These are phyloP conservation scores for Lentinula lateritia DNA, from an alignment of 768 basidiomycete species.

Conservation along the genomic window DNA sequence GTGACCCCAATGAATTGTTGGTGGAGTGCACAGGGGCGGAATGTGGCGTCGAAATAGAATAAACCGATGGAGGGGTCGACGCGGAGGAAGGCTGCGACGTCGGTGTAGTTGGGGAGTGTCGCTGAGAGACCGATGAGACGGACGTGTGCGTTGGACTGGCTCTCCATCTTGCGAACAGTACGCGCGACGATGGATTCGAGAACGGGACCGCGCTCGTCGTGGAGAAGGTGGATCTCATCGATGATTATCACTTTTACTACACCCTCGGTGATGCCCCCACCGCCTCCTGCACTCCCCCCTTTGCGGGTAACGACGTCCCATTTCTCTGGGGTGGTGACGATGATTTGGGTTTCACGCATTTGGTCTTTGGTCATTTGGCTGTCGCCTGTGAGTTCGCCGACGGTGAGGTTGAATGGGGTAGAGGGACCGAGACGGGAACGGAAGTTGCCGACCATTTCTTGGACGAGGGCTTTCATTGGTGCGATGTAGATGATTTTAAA, in stretches of 20 bases:
- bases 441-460: conserved; percentile 98
- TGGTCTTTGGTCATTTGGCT: conserved; percentile 98
- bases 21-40: conserved; percentile 90
- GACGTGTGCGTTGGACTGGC: conserved; percentile 75
- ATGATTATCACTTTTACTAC: conserved; percentile 95
- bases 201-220: conserved; percentile 97
- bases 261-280: conserved; percentile 67
- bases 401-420: conserved; percentile 55
- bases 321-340: conserved; percentile 98
- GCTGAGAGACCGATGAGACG: conserved; percentile 94
- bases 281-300: conserved; percentile 74
- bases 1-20: conserved; percentile 97
- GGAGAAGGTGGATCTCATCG: conserved; percentile 95
- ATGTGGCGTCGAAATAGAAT: conserved; percentile 95
- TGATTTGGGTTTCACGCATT: conserved; percentile 94
- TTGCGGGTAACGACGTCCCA: conserved; percentile 99
- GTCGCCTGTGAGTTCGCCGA: conserved; percentile 96
- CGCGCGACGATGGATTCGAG: conserved; percentile 87
- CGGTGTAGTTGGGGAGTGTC: conserved; percentile 97
- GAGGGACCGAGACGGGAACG: conserved; percentile 58
- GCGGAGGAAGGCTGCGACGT: conserved; percentile 95
- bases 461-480: conserved; percentile 98
- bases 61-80: conserved; percentile 85
- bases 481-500: conserved; percentile 99
- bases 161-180: conserved; percentile 91